Base-by-base conservation (phyloP, 2,329 filamentous ascomycete genomes). In the Colletotrichum sidae region DNA sequence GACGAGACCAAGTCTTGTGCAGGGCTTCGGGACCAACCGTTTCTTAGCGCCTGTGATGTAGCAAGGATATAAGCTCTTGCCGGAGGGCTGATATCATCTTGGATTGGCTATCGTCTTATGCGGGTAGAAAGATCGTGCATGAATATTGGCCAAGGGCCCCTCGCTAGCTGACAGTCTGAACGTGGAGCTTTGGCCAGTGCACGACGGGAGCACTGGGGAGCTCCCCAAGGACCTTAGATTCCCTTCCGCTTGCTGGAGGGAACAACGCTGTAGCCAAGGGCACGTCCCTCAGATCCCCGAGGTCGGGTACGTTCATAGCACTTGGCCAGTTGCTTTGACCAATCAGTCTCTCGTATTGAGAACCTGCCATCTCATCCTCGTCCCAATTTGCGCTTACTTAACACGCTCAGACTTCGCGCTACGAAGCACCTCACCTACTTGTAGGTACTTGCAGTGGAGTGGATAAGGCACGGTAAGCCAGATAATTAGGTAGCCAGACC, bases 1-100 rank as follows among this genome's bases (percentile, higher is more conserved):
- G 81, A 83, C 77, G 77, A 80, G 69, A 74, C 69, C 68, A 71
- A 76, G 74, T 74, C 76, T 77, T 75, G 77, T 81, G 80, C 80
- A 83, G 76, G 77, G 75, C 78, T 76, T 78, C 79, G 79, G 82
- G 78, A 79, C 78, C 78, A 79, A 79, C 78, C 78, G 78, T 77
- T 75, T 73, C 71, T 62, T 76, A 78, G 78, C 75, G 76, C 72
- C 69, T 70, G 69, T 68, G 71, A 70, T 69, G 69, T 60, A 58
- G 55, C 74, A 74, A 65, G 75, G 74, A 60, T 70, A 44, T 52
- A 61, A 66, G 62, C 68, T 67, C 71, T 67, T 53, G 57, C 62
- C 60, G 65, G 35, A 69, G 60, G 69, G 77, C 73, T 68, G 74
- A 70, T 72, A 67, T 70, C 72, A 72, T 75, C 74, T 74, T 72